Evolutionary conservation across 2,329 filamentous ascomycete species (phyloP).

Genomic region (Cyanodermella asteris): DNA sequence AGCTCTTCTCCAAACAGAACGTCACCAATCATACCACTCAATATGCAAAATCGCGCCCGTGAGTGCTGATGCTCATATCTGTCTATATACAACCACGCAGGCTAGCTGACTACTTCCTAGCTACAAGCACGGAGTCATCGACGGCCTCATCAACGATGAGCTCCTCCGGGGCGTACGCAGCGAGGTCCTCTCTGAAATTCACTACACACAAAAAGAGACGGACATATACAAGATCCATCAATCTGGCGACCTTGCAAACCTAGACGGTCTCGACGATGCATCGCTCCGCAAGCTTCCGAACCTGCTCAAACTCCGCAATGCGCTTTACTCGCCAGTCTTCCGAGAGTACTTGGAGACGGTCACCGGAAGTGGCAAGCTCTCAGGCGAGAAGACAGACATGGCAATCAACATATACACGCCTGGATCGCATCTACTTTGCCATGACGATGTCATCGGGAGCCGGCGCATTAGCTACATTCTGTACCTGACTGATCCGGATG

Average conservation of each 20-base stretch:
- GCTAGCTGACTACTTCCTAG: too few species aligned
- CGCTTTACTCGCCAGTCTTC: slow-evolving; percentile 77
- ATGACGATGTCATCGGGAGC: slow-evolving; percentile 98
- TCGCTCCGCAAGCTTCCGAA: slow-evolving; percentile 73
- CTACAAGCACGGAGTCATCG: slow-evolving; percentile 87
- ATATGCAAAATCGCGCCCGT: too few species aligned
- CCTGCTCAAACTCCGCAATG: slow-evolving; percentile 77
- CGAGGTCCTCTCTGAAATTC: slow-evolving; percentile 76
- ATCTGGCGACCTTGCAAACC: slow-evolving; percentile 88
- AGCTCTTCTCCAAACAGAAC: too few species aligned
- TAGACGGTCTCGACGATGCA: slow-evolving; percentile 76
- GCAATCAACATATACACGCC: slow-evolving; percentile 97
- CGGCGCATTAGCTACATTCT: slow-evolving; percentile 90
- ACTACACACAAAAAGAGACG: slow-evolving; percentile 95
- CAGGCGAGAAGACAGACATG: slow-evolving; percentile 93
- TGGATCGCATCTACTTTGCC: slow-evolving; percentile 83
- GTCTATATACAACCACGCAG: too few species aligned
- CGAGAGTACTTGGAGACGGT: slow-evolving; percentile 72
- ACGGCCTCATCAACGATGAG: slow-evolving; percentile 52
- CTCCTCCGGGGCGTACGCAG: slow-evolving; percentile 69
- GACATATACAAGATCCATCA: slow-evolving; percentile 99
- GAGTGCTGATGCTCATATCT: too few species aligned
- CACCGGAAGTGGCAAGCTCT: slow-evolving; percentile 67
- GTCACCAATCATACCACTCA: too few species aligned
- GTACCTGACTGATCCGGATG: slow-evolving; percentile 83